phyloP scores from a whole-genome alignment of 176 grass and related monocot species.

The Areca catechu region DNA sequence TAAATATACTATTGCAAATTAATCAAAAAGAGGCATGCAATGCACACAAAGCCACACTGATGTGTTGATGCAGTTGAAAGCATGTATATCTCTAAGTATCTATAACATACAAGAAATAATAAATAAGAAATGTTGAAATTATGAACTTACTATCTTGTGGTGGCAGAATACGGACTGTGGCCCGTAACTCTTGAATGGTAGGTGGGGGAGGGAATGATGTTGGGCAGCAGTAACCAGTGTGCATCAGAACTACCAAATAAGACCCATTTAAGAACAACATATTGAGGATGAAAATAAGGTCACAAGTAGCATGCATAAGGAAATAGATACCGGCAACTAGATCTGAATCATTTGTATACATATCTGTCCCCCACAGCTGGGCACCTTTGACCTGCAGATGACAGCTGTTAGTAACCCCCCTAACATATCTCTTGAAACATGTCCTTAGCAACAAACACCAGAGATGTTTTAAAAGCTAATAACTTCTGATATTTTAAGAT shows the following conservation, averaged over 20 bases:
- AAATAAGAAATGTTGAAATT: no score
- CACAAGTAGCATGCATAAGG: background rate
- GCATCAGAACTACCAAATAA: slow-evolving; percentile 76
- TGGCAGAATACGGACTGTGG: slow-evolving; percentile 65
- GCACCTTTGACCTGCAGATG: slow-evolving; percentile 87
- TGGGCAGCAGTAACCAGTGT: slow-evolving; percentile 86
- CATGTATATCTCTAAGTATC: no score
- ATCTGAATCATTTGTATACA: slow-evolving; percentile 93
- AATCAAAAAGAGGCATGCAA: no score
- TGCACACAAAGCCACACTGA: no score
- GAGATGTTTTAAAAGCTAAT: no score
- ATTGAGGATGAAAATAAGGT: background rate
- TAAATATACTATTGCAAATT: no score
- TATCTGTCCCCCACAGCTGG: slow-evolving; percentile 94
- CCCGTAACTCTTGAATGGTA: slow-evolving; percentile 71
- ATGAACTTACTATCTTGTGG: slow-evolving; percentile 51
- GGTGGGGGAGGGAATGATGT: slow-evolving; percentile 68
- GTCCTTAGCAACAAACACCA: no score
- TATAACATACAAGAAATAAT: no score
- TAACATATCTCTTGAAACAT: no score
- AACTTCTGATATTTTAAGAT: no score
- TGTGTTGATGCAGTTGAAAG: no score
- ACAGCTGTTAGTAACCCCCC: background rate
- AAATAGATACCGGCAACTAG: slow-evolving; percentile 72
- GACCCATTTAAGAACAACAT: slow-evolving; percentile 24